Base-by-base conservation (phyloP, 2,329 filamentous ascomycete genomes). In the Camptophora hylomeconis region DNA sequence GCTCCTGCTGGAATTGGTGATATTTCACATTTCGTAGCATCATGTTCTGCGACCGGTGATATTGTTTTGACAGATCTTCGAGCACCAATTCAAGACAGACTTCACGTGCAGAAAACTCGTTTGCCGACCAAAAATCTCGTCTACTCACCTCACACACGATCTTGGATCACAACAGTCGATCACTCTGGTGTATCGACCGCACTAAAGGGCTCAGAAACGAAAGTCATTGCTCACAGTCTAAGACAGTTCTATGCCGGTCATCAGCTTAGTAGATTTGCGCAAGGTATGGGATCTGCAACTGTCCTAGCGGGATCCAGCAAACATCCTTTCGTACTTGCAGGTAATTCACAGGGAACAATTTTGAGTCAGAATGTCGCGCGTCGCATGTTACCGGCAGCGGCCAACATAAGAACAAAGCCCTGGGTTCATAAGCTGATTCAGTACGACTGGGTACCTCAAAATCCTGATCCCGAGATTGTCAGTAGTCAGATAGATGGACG, bases 381-480 rank as follows among this genome's bases (percentile, higher is more conserved):
- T 7, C 59, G 63, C 23, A 46, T 70, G 3, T 38, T 67, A 11
- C 61, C 41, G 5, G 28, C 16, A 9, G 20, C 13, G 7, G 18
- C 11, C n/a, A 13, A 65, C 31, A 48, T 54, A 9, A 71, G 68
- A 37, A 56, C 58, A 7, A 51, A 56, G 6, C 58, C 63, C 7
- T 69, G 58, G 54, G 58, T 69, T 33, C 65, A 70, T 37, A 60
- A 52, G 5, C 71, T 69, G 64, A 73, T 73, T 39, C 47, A 53
- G 14, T 68, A 73, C 40, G 67, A 72, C 31, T 75, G 68, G 67
- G 45, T 15, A 20, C 29, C 22, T 5, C 5, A 17, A 16, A 5
- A n/a, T 18, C 23, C 14, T 13, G 12, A 10, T 19, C 11, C 12
- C 17, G 16, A 30, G 7, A 12, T 21, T 8, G 17, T n/a, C 5